Evolutionary conservation across 2,329 filamentous ascomycete genomes (phyloP), one percentile per base, ranked within the genome.

Genomic region (Pseudogymnoascus sp.): DNA sequence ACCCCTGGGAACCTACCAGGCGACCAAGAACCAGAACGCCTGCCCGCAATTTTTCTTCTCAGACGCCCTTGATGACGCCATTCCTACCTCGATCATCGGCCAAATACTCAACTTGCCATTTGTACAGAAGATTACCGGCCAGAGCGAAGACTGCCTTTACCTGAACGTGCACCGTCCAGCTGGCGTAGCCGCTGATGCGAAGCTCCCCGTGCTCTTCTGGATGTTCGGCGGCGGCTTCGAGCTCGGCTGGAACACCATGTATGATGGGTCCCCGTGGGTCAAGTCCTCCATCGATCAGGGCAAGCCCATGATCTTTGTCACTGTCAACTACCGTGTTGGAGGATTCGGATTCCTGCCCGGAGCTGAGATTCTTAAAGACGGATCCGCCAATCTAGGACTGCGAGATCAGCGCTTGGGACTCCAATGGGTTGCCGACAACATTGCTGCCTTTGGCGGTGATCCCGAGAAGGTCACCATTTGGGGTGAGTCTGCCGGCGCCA

Each of bases 401-500:
- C 78, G 89, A 0, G 90, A 93, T 69, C 89, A 92, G 68, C 80
- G 88, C 35, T 79, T 89, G 66, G 89, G 83, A 0, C 77, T 93
- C 5, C 76, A 92, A 71, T 93, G 90, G 90, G 83, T 90, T 0
- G 84, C 87, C 6, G 88, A 91, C 68, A 91, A 92, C 66, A 91
- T 93, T 62, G 84, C 77, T 1, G 79, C 84, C 0, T 95, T 94
- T 70, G 91, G 91, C 8, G 91, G 91, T 12, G 89, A 93, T 71
- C 86, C 89, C 0, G 77, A 79, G n/a, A 89, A 88, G 71, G 88
- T 92, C 5, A 92, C 89, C 0, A 87, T 93, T 63, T 91, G 87
- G 86, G 90, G 90, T 27, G 86, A 92, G 71, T 48, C 36, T 31
- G 86, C 88, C 0, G 87, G 87, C 0, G 77, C 84, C 12, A 91